Evolutionary conservation across 345 rosid species (phyloP).

Genomic region (Bruguiera gymnorhiza): DNA sequence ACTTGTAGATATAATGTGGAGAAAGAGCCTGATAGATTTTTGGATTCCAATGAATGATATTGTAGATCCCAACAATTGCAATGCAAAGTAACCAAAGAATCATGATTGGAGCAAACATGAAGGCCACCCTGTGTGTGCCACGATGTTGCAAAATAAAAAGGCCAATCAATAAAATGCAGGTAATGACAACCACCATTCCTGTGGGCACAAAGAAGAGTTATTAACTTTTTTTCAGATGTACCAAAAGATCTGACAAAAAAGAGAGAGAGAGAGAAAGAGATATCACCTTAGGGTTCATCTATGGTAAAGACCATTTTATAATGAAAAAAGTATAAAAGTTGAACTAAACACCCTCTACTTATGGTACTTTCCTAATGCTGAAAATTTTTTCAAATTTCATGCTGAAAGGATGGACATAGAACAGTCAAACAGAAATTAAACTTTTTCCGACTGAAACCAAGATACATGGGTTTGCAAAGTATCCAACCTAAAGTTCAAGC

Average conservation of each 20-base stretch:
- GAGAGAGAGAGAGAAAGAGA: background rate
- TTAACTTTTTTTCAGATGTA: background rate
- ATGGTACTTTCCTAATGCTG: too few relatives aligned
- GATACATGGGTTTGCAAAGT: background rate
- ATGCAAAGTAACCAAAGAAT: constrained; percentile 70
- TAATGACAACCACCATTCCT: constrained; percentile 72
- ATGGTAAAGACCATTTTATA: background rate
- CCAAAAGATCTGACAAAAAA: too few relatives aligned
- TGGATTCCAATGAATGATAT: constrained; percentile 80
- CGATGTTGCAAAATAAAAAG: constrained; percentile 88
- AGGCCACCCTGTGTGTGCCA: constrained; percentile 70
- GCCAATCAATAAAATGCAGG: constrained; percentile 65
- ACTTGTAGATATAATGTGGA: constrained; percentile 64
- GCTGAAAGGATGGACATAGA: too few relatives aligned
- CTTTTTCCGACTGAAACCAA: background rate
- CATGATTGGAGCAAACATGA: constrained; percentile 71
- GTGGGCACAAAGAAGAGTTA: constrained; percentile 23
- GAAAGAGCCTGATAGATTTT: constrained; percentile 71
- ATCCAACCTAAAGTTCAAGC: background rate
- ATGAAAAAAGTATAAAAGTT: constrained; percentile 10
- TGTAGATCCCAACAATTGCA: constrained; percentile 67
- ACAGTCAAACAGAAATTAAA: too few relatives aligned
- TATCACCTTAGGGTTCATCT: background rate
- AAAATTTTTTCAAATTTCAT: too few relatives aligned
- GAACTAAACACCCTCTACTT: background rate